These are phyloP conservation scores for Tetracladium setigerum DNA, from an alignment of 495 filamentous ascomycete species.

Conservation along the genomic window DNA sequence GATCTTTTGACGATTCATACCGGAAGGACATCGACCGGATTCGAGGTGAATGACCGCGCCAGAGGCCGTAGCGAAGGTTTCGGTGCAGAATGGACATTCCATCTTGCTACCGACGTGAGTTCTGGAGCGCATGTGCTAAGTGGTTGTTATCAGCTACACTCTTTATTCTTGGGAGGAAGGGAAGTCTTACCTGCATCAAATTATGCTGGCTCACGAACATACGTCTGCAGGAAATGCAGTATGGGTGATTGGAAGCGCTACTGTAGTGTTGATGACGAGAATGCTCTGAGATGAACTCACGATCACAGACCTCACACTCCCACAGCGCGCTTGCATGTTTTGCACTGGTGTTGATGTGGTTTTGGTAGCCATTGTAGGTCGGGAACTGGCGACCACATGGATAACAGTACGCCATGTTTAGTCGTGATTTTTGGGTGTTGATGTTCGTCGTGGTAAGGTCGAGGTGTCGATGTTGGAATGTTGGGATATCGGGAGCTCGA, in stretches of 20 bases:
- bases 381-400: slow-evolving; percentile 14
- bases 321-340: slow-evolving; percentile 10
- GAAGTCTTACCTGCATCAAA: slow-evolving; percentile 16
- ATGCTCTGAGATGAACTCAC: slow-evolving; percentile 4
- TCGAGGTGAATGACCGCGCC: slow-evolving; percentile 24
- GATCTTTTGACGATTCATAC: slow-evolving; percentile 21
- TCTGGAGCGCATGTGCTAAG: slow-evolving; percentile 23
- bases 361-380: slow-evolving; percentile 8
- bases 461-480: no score
- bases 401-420: slow-evolving; percentile 6
- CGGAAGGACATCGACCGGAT: slow-evolving; percentile 21
- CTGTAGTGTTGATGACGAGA: slow-evolving; percentile 17
- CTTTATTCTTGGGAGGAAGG: neutral
- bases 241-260: slow-evolving; percentile 11
- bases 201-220: slow-evolving; percentile 17
- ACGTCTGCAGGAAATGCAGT: slow-evolving; percentile 21
- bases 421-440: no score
- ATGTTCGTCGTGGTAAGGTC: no score
- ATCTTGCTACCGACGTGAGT: slow-evolving; percentile 22
- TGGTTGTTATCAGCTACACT: neutral
- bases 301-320: slow-evolving; percentile 15
- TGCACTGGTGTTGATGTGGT: slow-evolving; percentile 20
- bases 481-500: no score
- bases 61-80: slow-evolving; percentile 19
- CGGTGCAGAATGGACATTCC: slow-evolving; percentile 23